Conservation (phyloP, 2,329 filamentous ascomycete genomes). For the Aspergillus sp. region DNA sequence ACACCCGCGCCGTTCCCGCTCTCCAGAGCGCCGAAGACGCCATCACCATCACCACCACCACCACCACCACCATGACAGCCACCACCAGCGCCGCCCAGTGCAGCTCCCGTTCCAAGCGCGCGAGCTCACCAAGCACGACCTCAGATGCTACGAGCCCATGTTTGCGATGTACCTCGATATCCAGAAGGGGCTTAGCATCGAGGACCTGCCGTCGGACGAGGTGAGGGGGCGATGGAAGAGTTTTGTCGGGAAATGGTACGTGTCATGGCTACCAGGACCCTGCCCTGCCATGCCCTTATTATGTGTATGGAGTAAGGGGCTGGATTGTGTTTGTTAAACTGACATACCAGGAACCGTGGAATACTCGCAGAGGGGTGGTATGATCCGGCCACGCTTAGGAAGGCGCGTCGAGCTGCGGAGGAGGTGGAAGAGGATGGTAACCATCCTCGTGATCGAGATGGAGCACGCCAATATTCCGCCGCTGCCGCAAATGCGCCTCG, state of each 20-base stretch:
- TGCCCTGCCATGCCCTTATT: conserved; percentile 1
- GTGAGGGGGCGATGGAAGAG: conserved; percentile 83
- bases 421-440: conserved; percentile 4
- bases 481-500: conserved; percentile 9
- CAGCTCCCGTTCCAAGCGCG: conserved; percentile 58
- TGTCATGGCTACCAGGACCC: conserved; percentile 7
- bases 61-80: conserved; percentile 13
- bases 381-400: conserved; percentile 61
- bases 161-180: conserved; percentile 80
- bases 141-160: conserved; percentile 56
- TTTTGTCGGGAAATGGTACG: conserved; percentile 77
- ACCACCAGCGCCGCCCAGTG: conserved; percentile 11
- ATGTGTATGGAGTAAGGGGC: neutral
- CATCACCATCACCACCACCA: conserved; percentile 22
- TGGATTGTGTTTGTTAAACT: too few relatives aligned
- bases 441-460: neutral
- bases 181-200: conserved; percentile 67
- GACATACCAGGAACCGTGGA: conserved; percentile 62
- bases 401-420: conserved; percentile 31
- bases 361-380: conserved; percentile 91
- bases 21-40: conserved; percentile 16
- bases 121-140: conserved; percentile 59
- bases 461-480: conserved; percentile 13
- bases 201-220: conserved; percentile 64
- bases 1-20: too few relatives aligned